Conservation (phyloP, 2,329 filamentous ascomycete genomes). For the Fusarium oxysporum region DNA sequence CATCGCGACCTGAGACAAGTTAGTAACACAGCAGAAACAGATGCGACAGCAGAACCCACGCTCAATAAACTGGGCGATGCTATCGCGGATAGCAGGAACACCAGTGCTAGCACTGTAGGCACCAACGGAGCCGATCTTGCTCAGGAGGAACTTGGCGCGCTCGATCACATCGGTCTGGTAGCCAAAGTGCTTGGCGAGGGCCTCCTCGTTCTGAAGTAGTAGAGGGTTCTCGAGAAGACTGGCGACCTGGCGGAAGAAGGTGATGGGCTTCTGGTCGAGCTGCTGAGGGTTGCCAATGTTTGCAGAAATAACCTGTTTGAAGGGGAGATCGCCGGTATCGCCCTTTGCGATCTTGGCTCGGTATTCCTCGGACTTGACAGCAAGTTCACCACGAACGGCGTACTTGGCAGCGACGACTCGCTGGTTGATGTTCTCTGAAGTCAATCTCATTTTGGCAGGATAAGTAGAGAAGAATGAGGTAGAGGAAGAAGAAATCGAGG, state of each 20-base stretch:
- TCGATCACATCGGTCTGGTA: constrained; percentile 93
- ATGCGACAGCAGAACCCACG: constrained; percentile 60
- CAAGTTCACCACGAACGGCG: constrained; percentile 95
- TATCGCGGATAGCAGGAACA: constrained; percentile 85
- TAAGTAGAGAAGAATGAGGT: constrained; percentile 49
- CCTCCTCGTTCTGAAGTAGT: constrained; percentile 84
- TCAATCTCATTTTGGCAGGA: constrained; percentile 63
- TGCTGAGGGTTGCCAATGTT: constrained; percentile 99
- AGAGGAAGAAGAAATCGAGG: neutral
- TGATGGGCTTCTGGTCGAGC: constrained; percentile 98
- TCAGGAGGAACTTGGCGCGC: constrained; percentile 82
- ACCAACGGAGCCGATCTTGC: constrained; percentile 88
- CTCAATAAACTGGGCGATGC: constrained; percentile 93
- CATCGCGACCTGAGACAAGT: constrained; percentile 75
- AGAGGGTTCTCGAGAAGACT: constrained; percentile 91
- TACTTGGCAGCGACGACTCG: constrained; percentile 90
- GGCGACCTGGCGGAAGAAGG: constrained; percentile 97
- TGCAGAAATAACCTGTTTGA: constrained; percentile 91
- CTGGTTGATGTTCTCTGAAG: constrained; percentile 90
- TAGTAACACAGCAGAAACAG: neutral
- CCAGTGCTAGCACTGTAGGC: constrained; percentile 97
- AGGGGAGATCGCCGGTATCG: constrained; percentile 72
- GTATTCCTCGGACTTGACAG: constrained; percentile 92
- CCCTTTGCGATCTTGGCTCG: constrained; percentile 76
- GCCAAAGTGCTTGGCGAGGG: constrained; percentile 78